Evolutionary conservation across 208 protist genomes (phyloP), one percentile per base, ranked within the genome.

Genomic region (Crithidia mellificae): DNA sequence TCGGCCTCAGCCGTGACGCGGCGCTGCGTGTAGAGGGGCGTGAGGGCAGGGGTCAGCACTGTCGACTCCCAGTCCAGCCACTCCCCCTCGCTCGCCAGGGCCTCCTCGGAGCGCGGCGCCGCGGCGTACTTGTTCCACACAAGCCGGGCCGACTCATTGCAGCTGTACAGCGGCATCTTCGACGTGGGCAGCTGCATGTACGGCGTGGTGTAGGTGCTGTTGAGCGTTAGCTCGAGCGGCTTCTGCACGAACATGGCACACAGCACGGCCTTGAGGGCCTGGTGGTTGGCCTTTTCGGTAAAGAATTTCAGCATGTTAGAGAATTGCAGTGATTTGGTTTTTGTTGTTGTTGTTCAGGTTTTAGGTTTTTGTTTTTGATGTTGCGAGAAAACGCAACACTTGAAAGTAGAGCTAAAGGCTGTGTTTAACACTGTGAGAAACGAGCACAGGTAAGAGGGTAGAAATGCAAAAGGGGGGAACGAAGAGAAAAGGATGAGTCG

Each of bases 201-300:
- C 25, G 90, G 90, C 15, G 38, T 83, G 47, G 70, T 89, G 80
- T 90, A 85, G 39, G 84, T 65, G 61, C 81, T 80, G 19, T 75
- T 78, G 19, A 96, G 81, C 11, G 63, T 77, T 39, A 96, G 78
- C 73, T 90, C 81, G 30, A 94, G 73, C 15, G 85, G 88, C 44
- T 59, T 64, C 44, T 79, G 62, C 36, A 71, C 57, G 64, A 84
- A 80, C 56, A 80, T 53, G 32, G 83, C 85, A 52, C 73, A 81
- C 12, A 96, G 78, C 59, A 96, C 55, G 15, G 80, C 80, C 81
- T 96, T 93, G 46, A 96, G 81, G 44, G 91, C 86, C 73, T 96
- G 83, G 59, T 91, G 80, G 74, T 96, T 96, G 58, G 91, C 91
- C 74, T 91, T 91, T 61, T 96, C 91, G 2, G 91, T 91, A 47